Conservation (phyloP, 192 early-diverging fungal species). For the Backusella psychrophila region DNA sequence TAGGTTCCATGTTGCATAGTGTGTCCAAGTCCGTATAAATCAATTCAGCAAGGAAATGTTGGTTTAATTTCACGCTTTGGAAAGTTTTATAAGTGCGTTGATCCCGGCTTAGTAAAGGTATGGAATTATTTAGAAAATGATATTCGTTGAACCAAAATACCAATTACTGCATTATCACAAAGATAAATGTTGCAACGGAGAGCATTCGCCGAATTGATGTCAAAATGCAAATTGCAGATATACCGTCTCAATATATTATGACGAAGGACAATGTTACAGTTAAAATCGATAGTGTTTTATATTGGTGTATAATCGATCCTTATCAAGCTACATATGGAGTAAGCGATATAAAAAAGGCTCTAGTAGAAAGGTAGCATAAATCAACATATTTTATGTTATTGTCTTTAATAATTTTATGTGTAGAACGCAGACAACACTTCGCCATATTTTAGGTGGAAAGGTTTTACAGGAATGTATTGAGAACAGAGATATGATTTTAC, state of each 20-base stretch:
- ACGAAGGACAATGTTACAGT: constrained; percentile 91
- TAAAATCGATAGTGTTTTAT: constrained; percentile 81
- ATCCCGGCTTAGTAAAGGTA: constrained; percentile 53
- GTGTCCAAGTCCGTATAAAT: constrained; percentile 64
- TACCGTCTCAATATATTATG: constrained; percentile 73
- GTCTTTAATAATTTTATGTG: not conserved
- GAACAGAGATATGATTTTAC: constrained; percentile 81
- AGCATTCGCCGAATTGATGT: constrained; percentile 42
- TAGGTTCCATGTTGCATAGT: constrained; percentile 43
- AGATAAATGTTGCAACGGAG: constrained; percentile 52
- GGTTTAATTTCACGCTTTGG: constrained; percentile 69
- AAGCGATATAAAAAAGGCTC: constrained; percentile 64
- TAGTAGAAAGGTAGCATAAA: constrained; percentile 65
- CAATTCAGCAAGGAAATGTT: constrained; percentile 67
- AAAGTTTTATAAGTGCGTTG: constrained; percentile 50
- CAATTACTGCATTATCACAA: not conserved
- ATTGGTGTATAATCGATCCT: constrained; percentile 79
- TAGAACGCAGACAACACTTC: constrained; percentile 82
- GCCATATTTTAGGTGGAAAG: constrained; percentile 80
- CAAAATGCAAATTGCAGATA: constrained; percentile 54
- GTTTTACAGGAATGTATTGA: constrained; percentile 87
- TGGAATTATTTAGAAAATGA: not conserved
- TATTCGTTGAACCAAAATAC: not conserved
- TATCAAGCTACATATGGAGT: constrained; percentile 79
- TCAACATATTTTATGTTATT: not conserved